Conservation (phyloP, 495 filamentous ascomycete species). For the Penicillium malachiteum region DNA sequence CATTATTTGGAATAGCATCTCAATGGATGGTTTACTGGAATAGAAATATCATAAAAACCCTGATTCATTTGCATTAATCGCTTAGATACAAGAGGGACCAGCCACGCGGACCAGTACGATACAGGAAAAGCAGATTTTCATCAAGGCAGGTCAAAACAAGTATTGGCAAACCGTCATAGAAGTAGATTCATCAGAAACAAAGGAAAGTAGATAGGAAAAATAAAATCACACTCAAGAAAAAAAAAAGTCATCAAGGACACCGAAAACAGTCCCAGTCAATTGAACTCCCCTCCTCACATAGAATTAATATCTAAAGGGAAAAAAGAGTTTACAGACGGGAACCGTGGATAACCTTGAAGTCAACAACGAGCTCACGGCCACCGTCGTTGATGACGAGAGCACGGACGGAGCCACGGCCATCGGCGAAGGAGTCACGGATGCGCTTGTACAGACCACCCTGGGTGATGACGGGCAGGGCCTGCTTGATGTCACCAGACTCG, state of each 20-base stretch:
- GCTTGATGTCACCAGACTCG: conserved; percentile 95
- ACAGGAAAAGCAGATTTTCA: conserved; percentile 21
- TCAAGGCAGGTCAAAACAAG: conserved; percentile 8
- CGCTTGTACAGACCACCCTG: conserved; percentile 84
- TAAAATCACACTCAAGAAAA: not conserved
- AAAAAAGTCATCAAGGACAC: conserved; percentile 10
- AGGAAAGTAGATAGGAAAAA: conserved; percentile 19
- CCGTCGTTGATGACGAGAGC: conserved; percentile 95
- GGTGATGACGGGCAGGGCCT: conserved; percentile 86
- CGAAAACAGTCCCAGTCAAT: conserved; percentile 1
- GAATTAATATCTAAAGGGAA: conserved; percentile 3
- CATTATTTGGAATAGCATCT: no score
- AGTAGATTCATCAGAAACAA: conserved; percentile 25
- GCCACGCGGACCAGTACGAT: not conserved
- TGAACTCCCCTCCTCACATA: conserved; percentile 1
- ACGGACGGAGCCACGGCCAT: conserved; percentile 89
- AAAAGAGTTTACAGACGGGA: conserved; percentile 57
- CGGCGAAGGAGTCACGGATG: conserved; percentile 81
- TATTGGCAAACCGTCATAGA: conserved; percentile 17
- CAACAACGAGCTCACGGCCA: conserved; percentile 91
- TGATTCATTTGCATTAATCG: conserved; percentile 11
- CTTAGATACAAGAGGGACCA: conserved; percentile 13
- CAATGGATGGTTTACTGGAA: not conserved
- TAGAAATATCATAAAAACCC: conserved; percentile 1
- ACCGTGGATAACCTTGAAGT: conserved; percentile 96